Evolutionary conservation across 2,329 filamentous ascomycete species (phyloP).

Genomic region (Cercospora sesami): DNA sequence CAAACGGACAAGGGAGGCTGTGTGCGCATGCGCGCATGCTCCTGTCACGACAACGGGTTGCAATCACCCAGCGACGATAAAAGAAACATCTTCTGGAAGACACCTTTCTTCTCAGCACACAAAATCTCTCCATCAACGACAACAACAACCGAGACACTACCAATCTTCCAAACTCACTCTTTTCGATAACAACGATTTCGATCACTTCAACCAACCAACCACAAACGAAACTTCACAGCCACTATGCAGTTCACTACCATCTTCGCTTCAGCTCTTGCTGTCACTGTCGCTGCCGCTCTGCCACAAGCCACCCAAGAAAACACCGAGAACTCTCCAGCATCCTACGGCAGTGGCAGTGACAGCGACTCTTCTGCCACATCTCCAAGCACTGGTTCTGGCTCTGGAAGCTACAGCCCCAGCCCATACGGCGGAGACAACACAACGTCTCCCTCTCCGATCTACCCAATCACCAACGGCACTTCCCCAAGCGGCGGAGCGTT

Average conservation of each 20-base stretch:
- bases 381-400: neutral
- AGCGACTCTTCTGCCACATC: neutral
- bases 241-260: constrained; percentile 23
- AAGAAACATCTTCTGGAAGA: neutral
- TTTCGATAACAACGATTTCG: neutral
- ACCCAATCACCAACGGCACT: constrained; percentile 19
- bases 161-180: neutral
- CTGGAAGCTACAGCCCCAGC: neutral
- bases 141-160: constrained; percentile 1
- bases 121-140: constrained; percentile 1
- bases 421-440: constrained; percentile 1
- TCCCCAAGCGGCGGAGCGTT: constrained; percentile 9
- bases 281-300: constrained; percentile 16
- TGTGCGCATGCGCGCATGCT: constrained; percentile 9
- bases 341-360: neutral
- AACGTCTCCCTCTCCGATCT: constrained; percentile 5
- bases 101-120: neutral
- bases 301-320: neutral
- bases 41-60: neutral
- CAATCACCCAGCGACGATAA: constrained; percentile 4
- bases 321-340: neutral
- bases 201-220: neutral
- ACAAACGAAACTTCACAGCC: neutral
- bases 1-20: constrained; percentile 11
- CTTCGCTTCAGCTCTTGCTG: constrained; percentile 16